A percentile compares a stretch with the other conserved stretches of the same genome.
phyloP scores from a whole-genome alignment of 441 rosid species.

The Breynia disticha region DNA sequence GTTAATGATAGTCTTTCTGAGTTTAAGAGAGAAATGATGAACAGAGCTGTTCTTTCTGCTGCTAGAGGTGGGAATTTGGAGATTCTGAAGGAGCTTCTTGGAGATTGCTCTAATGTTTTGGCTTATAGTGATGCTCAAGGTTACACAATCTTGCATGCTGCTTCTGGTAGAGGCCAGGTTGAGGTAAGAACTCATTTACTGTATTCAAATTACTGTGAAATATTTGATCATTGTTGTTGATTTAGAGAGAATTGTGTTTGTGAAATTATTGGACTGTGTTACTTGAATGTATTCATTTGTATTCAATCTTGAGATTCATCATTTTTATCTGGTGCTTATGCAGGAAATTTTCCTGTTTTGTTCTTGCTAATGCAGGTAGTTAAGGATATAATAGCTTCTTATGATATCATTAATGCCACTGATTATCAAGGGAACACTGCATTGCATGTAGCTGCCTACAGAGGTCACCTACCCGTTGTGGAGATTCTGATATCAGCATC shows the following conservation, averaged over 20 bases:
- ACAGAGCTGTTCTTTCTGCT: slow-evolving; percentile 77
- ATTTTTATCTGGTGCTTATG: not conserved
- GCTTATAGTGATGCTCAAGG: slow-evolving; percentile 57
- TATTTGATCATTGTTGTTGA: too few species aligned
- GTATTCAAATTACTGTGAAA: too few species aligned
- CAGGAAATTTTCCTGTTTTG: not conserved
- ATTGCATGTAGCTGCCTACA: slow-evolving; percentile 70
- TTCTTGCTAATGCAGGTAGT: slow-evolving; percentile 46
- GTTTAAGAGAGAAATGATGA: slow-evolving; percentile 63
- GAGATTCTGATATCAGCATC: slow-evolving; percentile 41
- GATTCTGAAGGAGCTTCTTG: slow-evolving; percentile 39
- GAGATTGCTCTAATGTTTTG: slow-evolving; percentile 31
- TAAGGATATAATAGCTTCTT: slow-evolving; percentile 48
- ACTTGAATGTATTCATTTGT: too few species aligned
- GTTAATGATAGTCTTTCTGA: slow-evolving; percentile 25
- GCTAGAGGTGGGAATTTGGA: slow-evolving; percentile 90
- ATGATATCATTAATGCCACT: slow-evolving; percentile 28
- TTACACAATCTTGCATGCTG: slow-evolving; percentile 68
- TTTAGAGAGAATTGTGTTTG: too few species aligned
- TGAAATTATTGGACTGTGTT: too few species aligned
- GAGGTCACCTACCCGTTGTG: slow-evolving; percentile 53
- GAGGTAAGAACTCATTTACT: slow-evolving; percentile 32
- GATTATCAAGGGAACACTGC: slow-evolving; percentile 81
- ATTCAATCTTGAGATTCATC: too few species aligned
- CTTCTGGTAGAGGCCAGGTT: slow-evolving; percentile 76